phyloP scores from a whole-genome alignment of 257 asterid genomes.

The Solanum clarkiae region DNA sequence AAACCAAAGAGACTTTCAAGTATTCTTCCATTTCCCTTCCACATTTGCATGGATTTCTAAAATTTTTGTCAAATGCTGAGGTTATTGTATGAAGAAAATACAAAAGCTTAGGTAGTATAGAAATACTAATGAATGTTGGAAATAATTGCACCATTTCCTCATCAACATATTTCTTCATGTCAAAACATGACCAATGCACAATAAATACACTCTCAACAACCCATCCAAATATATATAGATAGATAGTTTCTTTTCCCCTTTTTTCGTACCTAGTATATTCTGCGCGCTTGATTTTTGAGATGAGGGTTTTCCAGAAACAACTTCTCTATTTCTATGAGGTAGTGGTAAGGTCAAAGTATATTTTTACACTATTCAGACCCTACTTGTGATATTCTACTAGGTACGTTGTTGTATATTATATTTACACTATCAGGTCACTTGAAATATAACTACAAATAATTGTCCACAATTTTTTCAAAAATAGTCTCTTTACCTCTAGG shows the following conservation, averaged over 20 bases:
- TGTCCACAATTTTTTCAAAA: background rate
- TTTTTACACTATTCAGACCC: too few relatives aligned
- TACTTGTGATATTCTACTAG: too few relatives aligned
- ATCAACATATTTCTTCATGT: background rate
- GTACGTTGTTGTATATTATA: background rate
- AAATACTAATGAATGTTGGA: background rate
- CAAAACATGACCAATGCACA: background rate
- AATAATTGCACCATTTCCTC: background rate
- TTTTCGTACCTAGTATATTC: too few relatives aligned
- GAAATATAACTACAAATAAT: background rate
- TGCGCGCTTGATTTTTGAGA: too few relatives aligned
- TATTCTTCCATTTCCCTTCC: background rate
- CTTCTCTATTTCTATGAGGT: too few relatives aligned
- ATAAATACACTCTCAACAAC: background rate
- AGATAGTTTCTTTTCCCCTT: too few relatives aligned
- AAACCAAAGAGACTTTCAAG: background rate
- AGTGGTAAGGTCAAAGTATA: too few relatives aligned
- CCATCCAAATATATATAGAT: background rate
- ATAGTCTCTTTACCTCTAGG: rapidly evolving
- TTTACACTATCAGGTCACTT: background rate
- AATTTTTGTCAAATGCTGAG: background rate
- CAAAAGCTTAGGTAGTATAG: background rate
- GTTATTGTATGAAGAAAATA: background rate
- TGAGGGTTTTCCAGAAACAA: too few relatives aligned
- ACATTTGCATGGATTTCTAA: background rate